Evolutionary conservation across 116 monocot genomes (phyloP), one percentile per base, ranked within the genome.

Genomic region (Cymodocea nodosa): DNA sequence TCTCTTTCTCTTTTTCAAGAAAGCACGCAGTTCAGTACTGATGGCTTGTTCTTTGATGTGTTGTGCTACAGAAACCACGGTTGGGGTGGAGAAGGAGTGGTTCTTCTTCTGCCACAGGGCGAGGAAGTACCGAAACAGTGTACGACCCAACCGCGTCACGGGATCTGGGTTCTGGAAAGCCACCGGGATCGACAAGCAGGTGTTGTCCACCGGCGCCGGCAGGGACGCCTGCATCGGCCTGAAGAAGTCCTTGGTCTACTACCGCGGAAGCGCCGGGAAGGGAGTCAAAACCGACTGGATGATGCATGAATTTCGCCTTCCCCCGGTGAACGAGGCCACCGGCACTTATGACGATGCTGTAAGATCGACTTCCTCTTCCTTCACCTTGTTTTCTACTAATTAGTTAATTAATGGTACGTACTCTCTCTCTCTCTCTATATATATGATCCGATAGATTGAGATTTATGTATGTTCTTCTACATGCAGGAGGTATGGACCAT

Each of bases 281-380:
- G 93, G 93, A 23, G 71, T 74, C 9, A 93, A 93, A 53, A 93
- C 93, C 4, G 83, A 93, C 14, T 93, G 93, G 93, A 93, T 93
- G 93, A 93, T 93, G 93, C 93, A 93, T 56, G 93, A 93, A 64
- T 88, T 93, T 73, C 80, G 93, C 35, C 84, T 92, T 4, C 87
- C 92, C 15, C 59, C 75, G 5, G 50, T n/a, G n/a, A n/a, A n/a
- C 20, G 44, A 13, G 3, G 12, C 13, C 39, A 36, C 18, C 55
- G 39, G n/a, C 4, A 49, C 25, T 8, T 23, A 51, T 25, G 19
- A 34, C 15, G 6, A 15, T 4, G 39, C 49, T 51, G 23, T 24
- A 66, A 25, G 25, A 14, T 23, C n/a, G n/a, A n/a, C n/a, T n/a
- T n/a, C n/a, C n/a, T n/a, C n/a, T n/a, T n/a, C n/a, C n/a, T n/a